A percentile compares a stretch with the other conserved stretches of the same genome.
Conservation (phyloP, 371 early-diverging fungal genomes). For the Nematocida minor region DNA sequence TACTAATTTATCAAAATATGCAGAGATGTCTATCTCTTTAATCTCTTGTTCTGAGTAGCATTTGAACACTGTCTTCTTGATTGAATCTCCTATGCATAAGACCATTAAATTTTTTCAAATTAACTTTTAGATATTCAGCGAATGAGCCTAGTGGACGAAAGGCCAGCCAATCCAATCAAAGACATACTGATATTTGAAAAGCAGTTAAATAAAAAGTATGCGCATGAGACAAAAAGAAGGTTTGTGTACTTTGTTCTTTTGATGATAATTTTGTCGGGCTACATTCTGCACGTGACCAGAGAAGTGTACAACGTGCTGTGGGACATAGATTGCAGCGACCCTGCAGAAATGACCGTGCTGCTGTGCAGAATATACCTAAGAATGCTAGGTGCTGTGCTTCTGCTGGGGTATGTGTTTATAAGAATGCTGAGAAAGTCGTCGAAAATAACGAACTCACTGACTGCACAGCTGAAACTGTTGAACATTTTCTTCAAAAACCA, state of each 20-base stretch:
- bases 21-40: too few species aligned
- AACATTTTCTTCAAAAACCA: slow-evolving; percentile 25
- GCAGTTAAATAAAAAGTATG: slow-evolving; percentile 15
- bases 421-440: slow-evolving; percentile 10
- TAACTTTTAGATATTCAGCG: too few species aligned
- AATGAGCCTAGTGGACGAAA: not conserved
- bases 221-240: slow-evolving; percentile 23
- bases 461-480: slow-evolving; percentile 32
- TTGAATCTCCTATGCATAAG: too few species aligned
- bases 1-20: too few species aligned
- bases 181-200: slow-evolving; percentile 44
- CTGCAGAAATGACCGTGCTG: not conserved
- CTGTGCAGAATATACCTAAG: slow-evolving; percentile 9
- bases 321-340: not conserved
- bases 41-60: too few species aligned
- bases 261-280: not conserved
- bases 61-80: too few species aligned
- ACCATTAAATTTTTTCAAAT: too few species aligned
- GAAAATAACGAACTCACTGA: not conserved
- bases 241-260: slow-evolving; percentile 26
- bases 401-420: slow-evolving; percentile 23
- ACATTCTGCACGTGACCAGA: slow-evolving; percentile 10
- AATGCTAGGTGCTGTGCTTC: slow-evolving; percentile 13
- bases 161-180: slow-evolving; percentile 17
- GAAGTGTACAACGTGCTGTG: slow-evolving; percentile 6